These are phyloP conservation scores for Taphrina flavorubra DNA, from an alignment of 1,139 yeast species.

Conservation along the genomic window DNA sequence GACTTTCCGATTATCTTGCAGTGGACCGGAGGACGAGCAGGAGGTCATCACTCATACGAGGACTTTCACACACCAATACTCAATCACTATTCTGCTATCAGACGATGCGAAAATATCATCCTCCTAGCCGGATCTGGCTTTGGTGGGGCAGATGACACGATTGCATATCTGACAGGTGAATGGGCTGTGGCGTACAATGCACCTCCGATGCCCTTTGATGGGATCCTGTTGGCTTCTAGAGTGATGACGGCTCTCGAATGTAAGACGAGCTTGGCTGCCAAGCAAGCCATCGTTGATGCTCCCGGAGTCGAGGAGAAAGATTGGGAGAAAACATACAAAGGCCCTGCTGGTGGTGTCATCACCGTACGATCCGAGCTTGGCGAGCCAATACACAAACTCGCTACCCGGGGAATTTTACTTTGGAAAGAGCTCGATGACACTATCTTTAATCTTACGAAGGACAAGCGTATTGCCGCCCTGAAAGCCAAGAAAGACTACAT, in stretches of 20 bases:
- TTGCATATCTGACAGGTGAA: conserved; percentile 94
- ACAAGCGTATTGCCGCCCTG: conserved; percentile 81
- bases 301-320: conserved; percentile 83
- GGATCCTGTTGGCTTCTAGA: conserved; percentile 93
- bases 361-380: conserved; percentile 99
- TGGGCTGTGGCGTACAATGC: conserved; percentile 86
- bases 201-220: conserved; percentile 99
- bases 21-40: conserved; percentile 99
- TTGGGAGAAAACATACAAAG: conserved; percentile 95
- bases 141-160: conserved; percentile 95
- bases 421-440: conserved; percentile 98
- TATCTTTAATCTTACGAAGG: conserved; percentile 86
- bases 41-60: conserved; percentile 99
- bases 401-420: conserved; percentile 94
- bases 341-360: conserved; percentile 94
- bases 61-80: conserved; percentile 97
- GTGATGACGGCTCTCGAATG: conserved; percentile 98
- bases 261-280: conserved; percentile 89
- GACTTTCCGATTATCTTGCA: conserved; percentile 93
- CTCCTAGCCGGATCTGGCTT: conserved; percentile 98
- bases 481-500: conserved; percentile 84
- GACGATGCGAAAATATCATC: conserved; percentile 87
- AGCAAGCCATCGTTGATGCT: conserved; percentile 86
- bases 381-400: conserved; percentile 97
- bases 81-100: conserved; percentile 92